Base-by-base conservation (phyloP, 1,284 basidiomycete species). In the Trichosporon faecale region DNA sequence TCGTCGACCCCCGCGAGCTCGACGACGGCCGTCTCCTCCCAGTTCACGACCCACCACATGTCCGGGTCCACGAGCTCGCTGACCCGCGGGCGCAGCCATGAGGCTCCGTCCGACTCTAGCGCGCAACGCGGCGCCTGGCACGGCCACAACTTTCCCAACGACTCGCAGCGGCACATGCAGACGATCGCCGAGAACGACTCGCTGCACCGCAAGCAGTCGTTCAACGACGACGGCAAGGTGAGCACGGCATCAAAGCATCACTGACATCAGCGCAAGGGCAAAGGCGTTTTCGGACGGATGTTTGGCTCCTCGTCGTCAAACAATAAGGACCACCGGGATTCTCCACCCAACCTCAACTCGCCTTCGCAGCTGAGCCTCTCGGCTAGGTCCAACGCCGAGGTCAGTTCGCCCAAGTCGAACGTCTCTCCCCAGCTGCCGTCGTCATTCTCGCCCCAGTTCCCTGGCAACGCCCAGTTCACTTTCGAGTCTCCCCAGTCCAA, bases 221-320 rank as follows among this genome's bases (percentile, higher is more conserved):
- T 70, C 5, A 77, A 79, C 29, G 79, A 79, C 11, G 72, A 70
- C 2, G 76, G 71, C 65, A 79, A 77, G 71, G 79, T 79, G 69
- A 65, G 79, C 70, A 35, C 9, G 2, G 2, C 14, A 2, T 14
- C 14, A 14, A 2, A 12, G 12, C 44, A 46, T 55, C 25, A 12
- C 55, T 57, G 55, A 57, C 55, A 21, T 2, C 70, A 66, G 25
- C 57, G 52, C 69, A 72, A 82, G 77, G 70, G 78, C 79, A 33
- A 80, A 72, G 81, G 82, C 16, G 76, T 84, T 70, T 80, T 83
- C 69, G 82, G 82, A 1, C 75, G 81, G 65, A 80, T 83, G 78
- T 84, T 84, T 72, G 80, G 80, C 4, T 69, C 75, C 3, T 67
- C 72, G 2, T 70, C 68, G 25, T 70, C 71, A 0, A 68, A 25